These are phyloP conservation scores for Pseudogymnoascus sp. DNA, from an alignment of 2,329 filamentous ascomycete genomes.

Conservation along the genomic window DNA sequence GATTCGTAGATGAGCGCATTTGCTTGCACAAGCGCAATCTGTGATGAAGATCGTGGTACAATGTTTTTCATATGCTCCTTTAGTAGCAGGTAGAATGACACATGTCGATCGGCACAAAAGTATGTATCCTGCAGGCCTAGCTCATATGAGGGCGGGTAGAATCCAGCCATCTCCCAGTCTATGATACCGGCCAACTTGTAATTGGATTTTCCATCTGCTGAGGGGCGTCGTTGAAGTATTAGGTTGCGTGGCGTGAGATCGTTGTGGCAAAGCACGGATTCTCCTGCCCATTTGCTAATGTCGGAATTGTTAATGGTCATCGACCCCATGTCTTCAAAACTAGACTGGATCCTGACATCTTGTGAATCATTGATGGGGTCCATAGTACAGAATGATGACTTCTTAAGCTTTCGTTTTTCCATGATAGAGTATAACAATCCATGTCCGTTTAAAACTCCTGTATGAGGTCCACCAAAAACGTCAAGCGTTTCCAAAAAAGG, in stretches of 20 bases:
- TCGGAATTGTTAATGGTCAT: constrained; percentile 17
- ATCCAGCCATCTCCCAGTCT: constrained; percentile 22
- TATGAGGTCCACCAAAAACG: constrained; percentile 13
- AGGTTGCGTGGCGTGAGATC: constrained; percentile 20
- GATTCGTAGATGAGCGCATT: constrained; percentile 20
- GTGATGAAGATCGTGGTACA: constrained; percentile 13
- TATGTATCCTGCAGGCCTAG: constrained; percentile 21
- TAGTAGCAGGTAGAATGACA: constrained; percentile 17
- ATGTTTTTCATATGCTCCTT: constrained; percentile 7
- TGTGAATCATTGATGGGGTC: constrained; percentile 11
- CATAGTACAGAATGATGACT: constrained; percentile 13
- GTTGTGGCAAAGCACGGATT: constrained; percentile 23
- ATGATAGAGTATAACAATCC: constrained; percentile 13
- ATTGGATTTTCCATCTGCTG: constrained; percentile 12
- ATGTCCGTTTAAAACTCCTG: constrained; percentile 11
- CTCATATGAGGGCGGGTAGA: constrained; percentile 21
- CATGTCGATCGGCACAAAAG: constrained; percentile 15
- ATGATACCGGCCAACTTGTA: constrained; percentile 20
- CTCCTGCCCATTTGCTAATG: constrained; percentile 18
- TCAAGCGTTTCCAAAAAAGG: constrained; percentile 5
- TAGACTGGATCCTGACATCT: constrained; percentile 11
- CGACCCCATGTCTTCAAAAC: constrained; percentile 16
- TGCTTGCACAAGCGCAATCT: constrained; percentile 15
- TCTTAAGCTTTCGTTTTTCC: constrained; percentile 12
- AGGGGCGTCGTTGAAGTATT: constrained; percentile 13